Evolutionary conservation across 371 early-diverging fungal genomes (phyloP).

Genomic region (Cokeromyces recurvatus): DNA sequence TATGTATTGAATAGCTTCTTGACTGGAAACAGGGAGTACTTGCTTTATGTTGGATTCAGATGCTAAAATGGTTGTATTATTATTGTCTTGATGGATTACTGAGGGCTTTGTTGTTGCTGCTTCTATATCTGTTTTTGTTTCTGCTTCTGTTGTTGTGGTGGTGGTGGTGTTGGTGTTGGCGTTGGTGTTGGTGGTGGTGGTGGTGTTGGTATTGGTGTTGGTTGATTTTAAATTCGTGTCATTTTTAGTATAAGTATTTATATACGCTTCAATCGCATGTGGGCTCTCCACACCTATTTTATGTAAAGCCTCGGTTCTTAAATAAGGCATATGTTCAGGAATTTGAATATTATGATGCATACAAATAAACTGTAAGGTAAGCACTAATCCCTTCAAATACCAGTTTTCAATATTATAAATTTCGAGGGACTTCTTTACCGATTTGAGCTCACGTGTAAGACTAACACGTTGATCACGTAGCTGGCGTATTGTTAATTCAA

Average conservation of each 20-base stretch:
- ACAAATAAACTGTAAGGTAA: constrained; percentile 42
- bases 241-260: constrained; percentile 20
- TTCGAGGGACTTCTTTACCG: constrained; percentile 41
- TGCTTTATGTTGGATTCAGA: background rate
- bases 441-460: constrained; percentile 36
- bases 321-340: constrained; percentile 32
- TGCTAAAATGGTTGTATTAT: background rate
- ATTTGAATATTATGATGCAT: constrained; percentile 25
- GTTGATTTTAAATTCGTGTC: constrained; percentile 16
- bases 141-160: no score
- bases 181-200: background rate
- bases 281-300: no score
- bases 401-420: constrained; percentile 52
- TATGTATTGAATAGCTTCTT: constrained; percentile 31
- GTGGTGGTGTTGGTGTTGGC: no score
- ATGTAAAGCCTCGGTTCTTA: constrained; percentile 24
- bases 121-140: background rate
- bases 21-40: constrained; percentile 1
- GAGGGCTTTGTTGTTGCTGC: background rate
- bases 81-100: no score
- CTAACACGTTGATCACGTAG: constrained; percentile 49
- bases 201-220: no score
- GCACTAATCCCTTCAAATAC: constrained; percentile 43
- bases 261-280: constrained; percentile 22
- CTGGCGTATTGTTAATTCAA: constrained; percentile 57